Evolutionary conservation across 306 rosid genomes (phyloP).

Genomic region (Styphnolobium japonicum): DNA sequence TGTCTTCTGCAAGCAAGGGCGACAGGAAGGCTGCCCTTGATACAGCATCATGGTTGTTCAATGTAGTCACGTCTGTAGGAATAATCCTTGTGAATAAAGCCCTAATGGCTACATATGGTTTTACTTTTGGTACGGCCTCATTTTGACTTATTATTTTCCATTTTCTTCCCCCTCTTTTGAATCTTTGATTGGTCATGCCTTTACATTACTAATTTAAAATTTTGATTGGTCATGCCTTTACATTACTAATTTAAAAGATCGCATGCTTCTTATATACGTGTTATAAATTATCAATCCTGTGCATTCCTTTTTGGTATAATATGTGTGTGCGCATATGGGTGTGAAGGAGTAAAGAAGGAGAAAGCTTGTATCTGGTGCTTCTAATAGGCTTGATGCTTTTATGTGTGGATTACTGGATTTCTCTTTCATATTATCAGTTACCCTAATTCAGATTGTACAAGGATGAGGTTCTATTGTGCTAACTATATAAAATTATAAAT

Average conservation of each 20-base stretch:
- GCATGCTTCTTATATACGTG: not conserved
- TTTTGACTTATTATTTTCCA: not conserved
- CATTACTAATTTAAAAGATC: not conserved
- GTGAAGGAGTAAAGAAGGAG: not conserved
- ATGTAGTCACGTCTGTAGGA: slow-evolving; percentile 83
- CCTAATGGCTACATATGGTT: slow-evolving; percentile 76
- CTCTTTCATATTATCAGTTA: not conserved
- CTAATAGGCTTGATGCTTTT: slow-evolving; percentile 1
- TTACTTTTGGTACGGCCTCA: slow-evolving; percentile 60
- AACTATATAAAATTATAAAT: not conserved
- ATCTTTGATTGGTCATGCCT: slow-evolving; percentile 11
- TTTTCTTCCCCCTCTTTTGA: slow-evolving; percentile 9
- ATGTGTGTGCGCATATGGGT: not conserved
- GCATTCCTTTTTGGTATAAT: slow-evolving; percentile 7
- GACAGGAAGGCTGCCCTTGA: slow-evolving; percentile 74
- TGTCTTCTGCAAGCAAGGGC: slow-evolving; percentile 62
- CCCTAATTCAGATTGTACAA: slow-evolving; percentile 1
- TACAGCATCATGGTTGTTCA: slow-evolving; percentile 81
- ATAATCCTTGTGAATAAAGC: slow-evolving; percentile 82
- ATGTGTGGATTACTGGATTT: slow-evolving; percentile 34
- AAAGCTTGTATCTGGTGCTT: not conserved
- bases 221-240: slow-evolving; percentile 3
- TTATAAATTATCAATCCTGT: not conserved
- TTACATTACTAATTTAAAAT: not conserved
- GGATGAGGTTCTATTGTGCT: not conserved